Conservation (phyloP, 441 rosid genomes). For the Theobroma grandiflorum region DNA sequence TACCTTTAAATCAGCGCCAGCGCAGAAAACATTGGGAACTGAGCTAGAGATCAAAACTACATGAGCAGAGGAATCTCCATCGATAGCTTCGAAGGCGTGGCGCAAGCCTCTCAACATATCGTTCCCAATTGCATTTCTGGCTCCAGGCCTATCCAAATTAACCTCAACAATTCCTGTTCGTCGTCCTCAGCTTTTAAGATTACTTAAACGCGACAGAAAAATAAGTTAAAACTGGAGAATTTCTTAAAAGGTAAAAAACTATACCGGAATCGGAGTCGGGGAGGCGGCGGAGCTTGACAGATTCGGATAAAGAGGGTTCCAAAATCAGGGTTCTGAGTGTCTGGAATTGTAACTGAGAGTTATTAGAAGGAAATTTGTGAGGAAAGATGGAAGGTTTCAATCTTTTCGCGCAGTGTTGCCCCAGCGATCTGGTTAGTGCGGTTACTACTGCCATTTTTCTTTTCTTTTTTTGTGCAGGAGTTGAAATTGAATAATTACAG, state of each 20-base stretch:
- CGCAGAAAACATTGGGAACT: conserved; percentile 83
- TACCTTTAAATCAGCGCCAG: conserved; percentile 98
- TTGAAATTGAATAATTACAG: neutral
- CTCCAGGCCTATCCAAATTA: conserved; percentile 68
- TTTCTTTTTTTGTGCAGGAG: neutral
- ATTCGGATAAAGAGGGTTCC: conserved; percentile 66
- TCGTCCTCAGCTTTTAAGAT: neutral
- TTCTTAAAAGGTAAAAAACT: neutral
- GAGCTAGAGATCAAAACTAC: conserved; percentile 77
- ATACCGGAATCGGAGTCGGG: conserved; percentile 79
- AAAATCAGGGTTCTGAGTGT: conserved; percentile 66
- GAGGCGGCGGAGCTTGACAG: conserved; percentile 67
- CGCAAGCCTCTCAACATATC: conserved; percentile 77
- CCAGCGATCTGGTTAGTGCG: conserved; percentile 40
- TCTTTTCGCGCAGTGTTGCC: conserved; percentile 31
- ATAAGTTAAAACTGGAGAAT: neutral
- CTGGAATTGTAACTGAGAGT: conserved; percentile 39
- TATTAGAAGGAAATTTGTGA: conserved; percentile 12
- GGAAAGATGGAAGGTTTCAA: conserved; percentile 10
- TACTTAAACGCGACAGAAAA: neutral
- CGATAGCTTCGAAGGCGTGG: conserved; percentile 59
- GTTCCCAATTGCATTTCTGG: conserved; percentile 77
- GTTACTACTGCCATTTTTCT: conserved; percentile 41
- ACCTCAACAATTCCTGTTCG: conserved; percentile 80
- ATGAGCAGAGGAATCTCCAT: conserved; percentile 61